Percentiles rank a stretch among this genome's conserved stretches.
These are phyloP conservation scores for Royoungia palumana DNA, from an alignment of 768 basidiomycete genomes.

Conservation along the genomic window DNA sequence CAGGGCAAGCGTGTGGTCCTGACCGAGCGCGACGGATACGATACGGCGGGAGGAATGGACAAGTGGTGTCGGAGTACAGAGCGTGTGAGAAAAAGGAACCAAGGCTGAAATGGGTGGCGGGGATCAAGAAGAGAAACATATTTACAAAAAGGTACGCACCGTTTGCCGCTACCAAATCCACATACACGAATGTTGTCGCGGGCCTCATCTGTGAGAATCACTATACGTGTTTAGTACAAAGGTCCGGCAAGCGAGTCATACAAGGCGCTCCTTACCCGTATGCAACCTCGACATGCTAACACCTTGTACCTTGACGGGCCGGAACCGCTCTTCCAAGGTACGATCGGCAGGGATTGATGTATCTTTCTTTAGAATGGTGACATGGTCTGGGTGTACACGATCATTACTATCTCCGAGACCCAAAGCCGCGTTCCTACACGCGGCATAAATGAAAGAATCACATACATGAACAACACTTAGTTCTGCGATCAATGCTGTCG, in stretches of 20 bases:
- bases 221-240: constrained; percentile 17
- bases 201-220: constrained; percentile 61
- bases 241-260: background rate
- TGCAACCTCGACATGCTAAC: constrained; percentile 87
- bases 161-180: constrained; percentile 49
- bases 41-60: constrained; percentile 55
- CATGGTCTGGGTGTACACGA: constrained; percentile 72
- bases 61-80: constrained; percentile 23
- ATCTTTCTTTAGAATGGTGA: constrained; percentile 41
- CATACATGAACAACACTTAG: background rate
- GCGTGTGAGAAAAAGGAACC: constrained; percentile 76
- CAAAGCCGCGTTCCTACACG: constrained; percentile 75
- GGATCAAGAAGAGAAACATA: too few relatives aligned
- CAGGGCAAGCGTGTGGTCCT: constrained; percentile 79
- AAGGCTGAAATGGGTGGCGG: background rate
- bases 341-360: constrained; percentile 12
- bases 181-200: constrained; percentile 41
- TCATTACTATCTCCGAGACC: constrained; percentile 81
- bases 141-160: too few relatives aligned
- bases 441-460: too few relatives aligned
- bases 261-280: constrained; percentile 51
- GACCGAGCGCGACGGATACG: constrained; percentile 75
- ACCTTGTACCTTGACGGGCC: constrained; percentile 58
- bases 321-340: constrained; percentile 48
- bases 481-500: background rate